Percentiles rank a stretch among this genome's conserved stretches.
Conservation (phyloP, 306 rosid species). For the Casuarina cunninghamiana region DNA sequence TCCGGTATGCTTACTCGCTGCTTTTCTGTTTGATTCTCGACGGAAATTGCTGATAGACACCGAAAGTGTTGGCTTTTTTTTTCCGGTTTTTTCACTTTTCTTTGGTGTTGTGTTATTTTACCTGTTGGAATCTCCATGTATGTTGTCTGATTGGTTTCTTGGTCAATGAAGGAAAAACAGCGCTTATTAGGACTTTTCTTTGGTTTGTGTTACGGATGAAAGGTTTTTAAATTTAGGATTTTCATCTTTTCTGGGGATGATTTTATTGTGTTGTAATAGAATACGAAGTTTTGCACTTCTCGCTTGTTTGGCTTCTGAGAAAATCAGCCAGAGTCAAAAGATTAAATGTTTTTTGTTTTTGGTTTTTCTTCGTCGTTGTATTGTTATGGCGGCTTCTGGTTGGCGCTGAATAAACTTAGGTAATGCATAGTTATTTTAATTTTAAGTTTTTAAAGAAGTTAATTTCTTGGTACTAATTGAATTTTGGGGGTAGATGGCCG, state of each 20-base stretch:
- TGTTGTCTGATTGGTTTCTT: not conserved
- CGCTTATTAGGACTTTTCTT: not conserved
- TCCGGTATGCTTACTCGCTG: conserved; percentile 55
- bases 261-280: not conserved
- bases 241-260: not conserved
- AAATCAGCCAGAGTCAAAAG: no score
- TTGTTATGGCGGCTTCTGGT: not conserved
- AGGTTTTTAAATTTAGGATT: not conserved
- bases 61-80: not conserved
- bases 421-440: not conserved
- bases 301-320: no score
- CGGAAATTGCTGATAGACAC: not conserved
- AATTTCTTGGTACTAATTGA: no score
- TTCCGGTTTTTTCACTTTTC: not conserved
- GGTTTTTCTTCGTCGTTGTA: not conserved
- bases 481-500: no score
- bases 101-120: not conserved
- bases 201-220: not conserved
- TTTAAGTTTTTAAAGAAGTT: no score
- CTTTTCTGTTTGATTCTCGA: not conserved
- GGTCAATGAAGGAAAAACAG: not conserved
- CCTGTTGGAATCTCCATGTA: not conserved
- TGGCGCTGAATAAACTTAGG: not conserved
- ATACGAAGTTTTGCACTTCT: no score
- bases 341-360: no score